Base-by-base conservation (phyloP, 768 basidiomycete species). In the Leccinum subtestaceum region DNA sequence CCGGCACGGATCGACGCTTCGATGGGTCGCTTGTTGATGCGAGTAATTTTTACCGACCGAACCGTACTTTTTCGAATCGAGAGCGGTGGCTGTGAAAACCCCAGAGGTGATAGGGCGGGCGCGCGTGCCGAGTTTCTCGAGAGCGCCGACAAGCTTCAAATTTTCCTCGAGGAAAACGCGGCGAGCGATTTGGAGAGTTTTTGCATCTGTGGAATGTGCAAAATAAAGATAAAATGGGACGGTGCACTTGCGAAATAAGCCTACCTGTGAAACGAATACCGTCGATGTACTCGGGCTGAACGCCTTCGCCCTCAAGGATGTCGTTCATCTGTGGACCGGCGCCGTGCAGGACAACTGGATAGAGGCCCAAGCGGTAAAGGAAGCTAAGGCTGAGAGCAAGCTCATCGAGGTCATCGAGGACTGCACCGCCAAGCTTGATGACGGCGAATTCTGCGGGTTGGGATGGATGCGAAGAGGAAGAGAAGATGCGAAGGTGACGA, bases 121-220 rank as follows among this genome's bases (percentile, higher is more conserved):
- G 59, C 97, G 91, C 6, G 96, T 96, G 55, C 97, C 97, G 48
- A 98, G 87, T 64, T 86, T 86, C 75, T 99, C 97, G 58, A 99
- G 84, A 0, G 95, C 94, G 25, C 81, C 84, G 25, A 98, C 95
- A 62, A 99, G 89, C 71, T 91, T 93, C 66, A 98, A 81, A 75
- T 99, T 99, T 77, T 98, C 94, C 68, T 97, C 95, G 23, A 97
- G 82, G 81, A 99, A 99, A 38, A 98, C 95, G 7, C 92, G 85
- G 56, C 97, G 93, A 34, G 97, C 97, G 58, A 98, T 87, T 60
- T 90, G 84, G 17, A 99, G 87, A 1, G 97, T 98, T 75, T 93
- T 95, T 25, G 95, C 86, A 69, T 98, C 96, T 93, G 19, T 2
- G 40, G 19, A 10, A 38, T 10, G n/a, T 1, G 7, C 50, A 45